Percentiles rank a stretch among this genome's conserved stretches.
These are phyloP conservation scores for Gnaphalium uliginosum DNA, from an alignment of 129 eudicot species.

Conservation along the genomic window DNA sequence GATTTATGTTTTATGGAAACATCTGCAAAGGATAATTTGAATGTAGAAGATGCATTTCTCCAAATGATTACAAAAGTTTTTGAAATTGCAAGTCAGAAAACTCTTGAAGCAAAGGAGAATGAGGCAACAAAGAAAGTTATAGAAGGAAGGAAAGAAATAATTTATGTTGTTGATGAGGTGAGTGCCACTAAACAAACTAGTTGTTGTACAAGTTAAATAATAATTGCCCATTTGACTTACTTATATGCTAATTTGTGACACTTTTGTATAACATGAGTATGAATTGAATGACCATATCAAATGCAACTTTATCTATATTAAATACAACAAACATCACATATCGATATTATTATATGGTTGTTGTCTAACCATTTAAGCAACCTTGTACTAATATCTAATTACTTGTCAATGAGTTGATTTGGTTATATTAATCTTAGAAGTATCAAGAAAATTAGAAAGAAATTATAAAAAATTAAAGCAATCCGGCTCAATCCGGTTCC, in stretches of 20 bases:
- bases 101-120: constrained; percentile 47
- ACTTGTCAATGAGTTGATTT: no score
- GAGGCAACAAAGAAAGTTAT: constrained; percentile 28
- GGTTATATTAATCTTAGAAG: no score
- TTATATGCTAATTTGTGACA: not conserved
- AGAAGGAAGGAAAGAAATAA: constrained; percentile 54
- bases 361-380: no score
- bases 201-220: constrained; percentile 55
- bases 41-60: constrained; percentile 79
- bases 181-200: constrained; percentile 63
- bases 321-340: not conserved
- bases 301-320: not conserved
- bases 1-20: constrained; percentile 69
- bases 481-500: no score
- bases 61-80: constrained; percentile 67
- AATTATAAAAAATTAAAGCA: no score
- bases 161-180: constrained; percentile 59
- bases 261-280: not conserved
- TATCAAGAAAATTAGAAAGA: no score
- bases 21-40: constrained; percentile 71
- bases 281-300: not conserved
- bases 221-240: no score
- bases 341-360: not conserved
- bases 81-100: constrained; percentile 57
- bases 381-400: no score